A percentile compares a stretch with the other conserved stretches of the same genome.
These are phyloP conservation scores for Cyberlindnera samutprakarnensis DNA, from an alignment of 805 yeast genomes.

Conservation along the genomic window DNA sequence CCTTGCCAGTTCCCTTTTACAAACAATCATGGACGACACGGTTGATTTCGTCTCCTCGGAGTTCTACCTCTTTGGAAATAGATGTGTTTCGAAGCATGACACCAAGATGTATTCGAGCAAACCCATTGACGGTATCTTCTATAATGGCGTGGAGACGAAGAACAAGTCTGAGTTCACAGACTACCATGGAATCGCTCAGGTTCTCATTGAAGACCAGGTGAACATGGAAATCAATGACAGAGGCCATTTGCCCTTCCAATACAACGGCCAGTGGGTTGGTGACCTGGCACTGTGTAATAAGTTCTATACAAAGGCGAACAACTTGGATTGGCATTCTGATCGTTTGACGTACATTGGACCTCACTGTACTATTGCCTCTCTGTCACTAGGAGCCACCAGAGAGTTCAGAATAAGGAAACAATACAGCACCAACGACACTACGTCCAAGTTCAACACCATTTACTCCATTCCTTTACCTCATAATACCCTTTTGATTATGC, in stretches of 20 bases:
- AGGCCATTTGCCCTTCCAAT: slow-evolving; percentile 31
- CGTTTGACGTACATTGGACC: slow-evolving; percentile 69
- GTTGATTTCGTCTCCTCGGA: slow-evolving; percentile 32
- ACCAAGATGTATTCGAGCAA: slow-evolving; percentile 30
- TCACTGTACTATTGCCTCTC: slow-evolving; percentile 55
- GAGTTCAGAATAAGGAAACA: slow-evolving; percentile 51
- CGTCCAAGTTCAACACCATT: slow-evolving; percentile 22
- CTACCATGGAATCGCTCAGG: slow-evolving; percentile 32
- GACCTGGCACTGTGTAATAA: slow-evolving; percentile 49
- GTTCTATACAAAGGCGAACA: slow-evolving; percentile 40
- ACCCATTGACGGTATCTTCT: slow-evolving; percentile 18
- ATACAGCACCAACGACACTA: slow-evolving; percentile 24
- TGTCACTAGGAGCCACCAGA: slow-evolving; percentile 64
- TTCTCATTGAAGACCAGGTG: slow-evolving; percentile 32
- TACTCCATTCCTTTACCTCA: slow-evolving; percentile 59
- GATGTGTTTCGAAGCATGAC: slow-evolving; percentile 51
- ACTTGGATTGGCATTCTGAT: slow-evolving; percentile 74
- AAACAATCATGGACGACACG: slow-evolving; percentile 34
- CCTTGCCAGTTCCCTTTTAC: slow-evolving; percentile 38
- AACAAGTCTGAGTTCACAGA: slow-evolving; percentile 28
- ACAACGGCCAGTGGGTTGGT: slow-evolving; percentile 38
- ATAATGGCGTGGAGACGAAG: slow-evolving; percentile 34
- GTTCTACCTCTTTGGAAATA: slow-evolving; percentile 58
- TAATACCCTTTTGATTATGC: slow-evolving; percentile 64
- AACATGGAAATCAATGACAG: slow-evolving; percentile 27